These are phyloP conservation scores for Solanum lignicaule DNA, from an alignment of 257 asterid genomes.

Conservation along the genomic window DNA sequence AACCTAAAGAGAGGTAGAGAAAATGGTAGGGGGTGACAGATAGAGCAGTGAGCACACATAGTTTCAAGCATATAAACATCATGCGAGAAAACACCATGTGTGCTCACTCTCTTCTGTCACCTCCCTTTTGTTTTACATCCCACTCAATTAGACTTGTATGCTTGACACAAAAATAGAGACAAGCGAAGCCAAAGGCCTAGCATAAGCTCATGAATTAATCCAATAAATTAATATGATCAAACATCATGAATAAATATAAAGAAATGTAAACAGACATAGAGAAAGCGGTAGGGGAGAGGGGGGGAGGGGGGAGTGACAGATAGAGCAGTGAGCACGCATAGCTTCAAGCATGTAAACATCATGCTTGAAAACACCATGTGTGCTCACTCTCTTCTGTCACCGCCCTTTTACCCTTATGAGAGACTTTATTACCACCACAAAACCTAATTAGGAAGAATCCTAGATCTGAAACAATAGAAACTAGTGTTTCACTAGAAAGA, in stretches of 20 bases:
- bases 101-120: slow-evolving; percentile 55
- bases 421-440: not conserved
- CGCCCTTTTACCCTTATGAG: slow-evolving; percentile 8
- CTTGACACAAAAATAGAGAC: not conserved
- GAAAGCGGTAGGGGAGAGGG: slow-evolving; percentile 26
- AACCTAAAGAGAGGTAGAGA: not conserved
- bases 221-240: not conserved
- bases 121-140: slow-evolving; percentile 10
- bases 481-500: not conserved
- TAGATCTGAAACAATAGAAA: slow-evolving; percentile 1
- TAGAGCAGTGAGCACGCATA: slow-evolving; percentile 82
- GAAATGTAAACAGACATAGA: slow-evolving; percentile 6
- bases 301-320: slow-evolving; percentile 79
- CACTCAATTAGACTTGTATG: not conserved
- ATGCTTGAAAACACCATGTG: slow-evolving; percentile 80
- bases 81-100: slow-evolving; percentile 82
- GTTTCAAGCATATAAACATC: slow-evolving; percentile 40
- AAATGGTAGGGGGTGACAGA: slow-evolving; percentile 44
- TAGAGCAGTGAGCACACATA: slow-evolving; percentile 77
- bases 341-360: slow-evolving; percentile 39
- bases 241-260: not conserved
- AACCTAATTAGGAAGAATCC: not conserved
- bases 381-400: slow-evolving; percentile 56
- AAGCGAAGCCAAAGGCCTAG: not conserved
- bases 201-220: not conserved